These are phyloP conservation scores for Alloteropsis semialata DNA, from an alignment of 176 grass and related monocot species.

Conservation along the genomic window DNA sequence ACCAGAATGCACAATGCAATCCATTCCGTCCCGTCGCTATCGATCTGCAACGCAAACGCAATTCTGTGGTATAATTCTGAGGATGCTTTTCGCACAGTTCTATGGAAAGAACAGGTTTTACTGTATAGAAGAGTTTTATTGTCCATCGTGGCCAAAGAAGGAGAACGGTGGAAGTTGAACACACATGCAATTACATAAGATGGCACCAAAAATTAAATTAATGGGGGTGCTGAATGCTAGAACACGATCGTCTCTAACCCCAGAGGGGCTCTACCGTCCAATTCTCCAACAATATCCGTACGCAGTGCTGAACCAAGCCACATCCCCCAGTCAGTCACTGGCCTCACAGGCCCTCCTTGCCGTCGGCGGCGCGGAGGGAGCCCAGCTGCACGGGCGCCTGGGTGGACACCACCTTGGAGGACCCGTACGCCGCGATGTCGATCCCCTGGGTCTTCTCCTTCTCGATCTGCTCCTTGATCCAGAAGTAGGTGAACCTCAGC, in stretches of 20 bases:
- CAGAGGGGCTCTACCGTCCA: neutral
- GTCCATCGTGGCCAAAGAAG: neutral
- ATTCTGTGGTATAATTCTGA: neutral
- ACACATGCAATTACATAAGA: neutral
- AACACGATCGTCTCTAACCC: too few species aligned
- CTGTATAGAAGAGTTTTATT: neutral
- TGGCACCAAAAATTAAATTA: neutral
- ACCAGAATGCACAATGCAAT: neutral
- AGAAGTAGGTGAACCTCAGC: constrained; percentile 82
- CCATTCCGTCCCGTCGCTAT: neutral
- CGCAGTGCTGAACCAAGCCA: neutral
- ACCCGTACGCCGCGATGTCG: constrained; percentile 50
- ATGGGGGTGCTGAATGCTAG: neutral
- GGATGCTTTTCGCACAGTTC: neutral
- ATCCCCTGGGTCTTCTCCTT: constrained; percentile 58
- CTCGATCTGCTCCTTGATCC: constrained; percentile 89
- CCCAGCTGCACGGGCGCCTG: constrained; percentile 78
- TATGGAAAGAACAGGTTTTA: neutral
- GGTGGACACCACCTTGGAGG: constrained; percentile 73
- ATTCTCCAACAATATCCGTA: too few species aligned
- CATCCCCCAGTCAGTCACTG: too few species aligned
- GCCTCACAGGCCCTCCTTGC: constrained; percentile 42
- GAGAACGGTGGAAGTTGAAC: neutral
- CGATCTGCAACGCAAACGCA: neutral
- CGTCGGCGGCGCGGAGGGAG: constrained; percentile 73